A percentile compares a stretch with the other conserved stretches of the same genome.
Evolutionary conservation across 257 asterid species (phyloP).

Genomic region (Lycium barbarum): DNA sequence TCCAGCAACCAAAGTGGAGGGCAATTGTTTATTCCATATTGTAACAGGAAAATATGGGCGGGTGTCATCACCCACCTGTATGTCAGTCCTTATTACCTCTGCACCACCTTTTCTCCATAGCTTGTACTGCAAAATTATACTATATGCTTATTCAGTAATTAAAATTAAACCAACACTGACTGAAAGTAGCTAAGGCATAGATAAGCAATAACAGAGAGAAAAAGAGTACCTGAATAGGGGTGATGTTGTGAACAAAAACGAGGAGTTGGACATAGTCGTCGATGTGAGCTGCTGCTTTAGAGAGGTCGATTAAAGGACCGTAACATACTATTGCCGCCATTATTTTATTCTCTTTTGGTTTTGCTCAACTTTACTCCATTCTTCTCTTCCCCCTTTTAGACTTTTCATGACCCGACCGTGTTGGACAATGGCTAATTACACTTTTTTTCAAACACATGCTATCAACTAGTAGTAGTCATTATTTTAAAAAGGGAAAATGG

Average conservation of each 20-base stretch:
- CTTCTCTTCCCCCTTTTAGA: not conserved
- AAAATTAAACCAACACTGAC: not conserved
- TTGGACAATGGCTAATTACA: no score
- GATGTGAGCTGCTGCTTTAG: conserved; percentile 55
- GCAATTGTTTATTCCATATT: conserved; percentile 71
- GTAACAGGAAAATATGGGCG: conserved; percentile 72
- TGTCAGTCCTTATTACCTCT: conserved; percentile 69
- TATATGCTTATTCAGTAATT: not conserved
- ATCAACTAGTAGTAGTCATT: no score
- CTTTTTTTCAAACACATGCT: no score
- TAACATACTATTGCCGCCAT: conserved; percentile 75
- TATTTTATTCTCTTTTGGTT: conserved; percentile 36
- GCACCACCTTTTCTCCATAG: conserved; percentile 58
- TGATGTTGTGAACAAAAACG: conserved; percentile 63
- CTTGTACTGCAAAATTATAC: conserved; percentile 54
- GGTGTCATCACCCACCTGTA: conserved; percentile 76
- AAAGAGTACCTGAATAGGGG: conserved; percentile 73
- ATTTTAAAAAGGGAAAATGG: no score
- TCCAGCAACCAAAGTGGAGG: conserved; percentile 58
- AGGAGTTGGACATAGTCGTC: conserved; percentile 70
- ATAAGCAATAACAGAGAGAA: not conserved
- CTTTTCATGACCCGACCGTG: not conserved
- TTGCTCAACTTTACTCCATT: not conserved
- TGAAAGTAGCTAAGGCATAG: not conserved
- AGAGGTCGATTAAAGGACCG: conserved; percentile 71